A percentile compares a stretch with the other conserved stretches of the same genome.
Evolutionary conservation across 768 basidiomycete species (phyloP).

Genomic region (Termitomyces sp.): DNA sequence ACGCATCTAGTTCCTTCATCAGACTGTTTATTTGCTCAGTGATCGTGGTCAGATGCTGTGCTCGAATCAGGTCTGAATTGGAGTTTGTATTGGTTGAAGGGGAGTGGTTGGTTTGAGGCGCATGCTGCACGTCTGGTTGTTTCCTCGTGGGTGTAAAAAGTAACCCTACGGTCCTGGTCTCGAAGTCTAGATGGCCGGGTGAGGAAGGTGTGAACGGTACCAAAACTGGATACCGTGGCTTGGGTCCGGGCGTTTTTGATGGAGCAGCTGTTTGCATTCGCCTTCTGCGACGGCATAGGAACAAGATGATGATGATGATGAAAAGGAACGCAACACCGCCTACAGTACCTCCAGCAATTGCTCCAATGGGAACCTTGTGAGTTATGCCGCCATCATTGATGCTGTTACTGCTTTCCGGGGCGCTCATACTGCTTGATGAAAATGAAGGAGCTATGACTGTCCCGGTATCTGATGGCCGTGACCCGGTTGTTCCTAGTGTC

Average conservation of each 20-base stretch:
- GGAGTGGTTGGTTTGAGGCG: background rate
- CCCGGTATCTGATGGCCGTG: background rate
- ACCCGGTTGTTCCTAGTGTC: background rate
- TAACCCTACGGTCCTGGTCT: background rate
- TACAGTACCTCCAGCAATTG: background rate
- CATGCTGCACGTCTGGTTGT: background rate
- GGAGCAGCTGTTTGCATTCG: background rate
- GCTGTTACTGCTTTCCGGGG: background rate
- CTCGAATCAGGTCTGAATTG: background rate
- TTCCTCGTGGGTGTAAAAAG: background rate
- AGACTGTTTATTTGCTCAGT: background rate
- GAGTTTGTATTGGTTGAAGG: background rate
- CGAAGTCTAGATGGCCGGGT: background rate
- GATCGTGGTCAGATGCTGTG: background rate
- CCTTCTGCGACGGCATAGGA: background rate
- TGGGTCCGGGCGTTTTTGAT: background rate
- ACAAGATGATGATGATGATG: background rate
- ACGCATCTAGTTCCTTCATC: background rate
- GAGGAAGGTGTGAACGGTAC: background rate
- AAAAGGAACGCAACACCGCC: background rate
- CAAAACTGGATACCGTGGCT: background rate
- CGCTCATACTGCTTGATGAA: background rate
- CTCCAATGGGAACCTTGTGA: background rate
- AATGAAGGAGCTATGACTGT: background rate
- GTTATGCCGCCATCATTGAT: too few species aligned